These are phyloP conservation scores for Ceratobasidium sp. DNA, from an alignment of 1,284 basidiomycete species.

Conservation along the genomic window DNA sequence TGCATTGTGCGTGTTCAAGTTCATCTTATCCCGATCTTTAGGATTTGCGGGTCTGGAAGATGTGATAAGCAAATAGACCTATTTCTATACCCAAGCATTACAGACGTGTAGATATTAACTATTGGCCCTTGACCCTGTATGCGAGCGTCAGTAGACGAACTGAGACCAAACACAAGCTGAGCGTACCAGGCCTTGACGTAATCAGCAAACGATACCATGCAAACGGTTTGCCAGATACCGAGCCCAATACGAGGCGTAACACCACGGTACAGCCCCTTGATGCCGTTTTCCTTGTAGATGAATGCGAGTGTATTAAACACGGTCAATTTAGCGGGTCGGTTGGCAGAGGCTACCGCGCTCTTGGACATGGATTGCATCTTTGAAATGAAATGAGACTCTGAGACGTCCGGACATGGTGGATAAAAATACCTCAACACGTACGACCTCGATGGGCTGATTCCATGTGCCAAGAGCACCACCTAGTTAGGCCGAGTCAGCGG, in stretches of 20 bases:
- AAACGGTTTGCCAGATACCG: slow-evolving; percentile 95
- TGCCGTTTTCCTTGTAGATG: slow-evolving; percentile 95
- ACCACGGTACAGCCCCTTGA: slow-evolving; percentile 97
- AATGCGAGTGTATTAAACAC: slow-evolving; percentile 89
- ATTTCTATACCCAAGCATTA: slow-evolving; percentile 33
- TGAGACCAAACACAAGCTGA: not conserved
- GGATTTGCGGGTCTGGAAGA: not conserved
- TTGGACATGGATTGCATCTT: slow-evolving; percentile 99
- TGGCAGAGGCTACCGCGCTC: slow-evolving; percentile 65
- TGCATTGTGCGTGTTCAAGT: slow-evolving; percentile 7
- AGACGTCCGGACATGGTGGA: not conserved
- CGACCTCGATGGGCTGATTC: slow-evolving; percentile 99
- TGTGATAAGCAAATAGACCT: slow-evolving; percentile 21
- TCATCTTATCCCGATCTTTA: slow-evolving; percentile 1
- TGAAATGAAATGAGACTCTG: slow-evolving; percentile 14
- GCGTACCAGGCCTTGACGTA: slow-evolving; percentile 84
- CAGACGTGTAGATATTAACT: slow-evolving; percentile 19
- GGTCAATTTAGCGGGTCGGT: slow-evolving; percentile 88
- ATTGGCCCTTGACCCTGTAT: slow-evolving; percentile 31
- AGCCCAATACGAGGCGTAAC: slow-evolving; percentile 96
- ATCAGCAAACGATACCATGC: slow-evolving; percentile 98
- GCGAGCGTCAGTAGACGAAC: not conserved
- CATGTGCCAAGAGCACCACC: slow-evolving; percentile 95
- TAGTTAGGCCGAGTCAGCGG: slow-evolving; percentile 23
- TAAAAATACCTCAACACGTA: slow-evolving; percentile 78